Base-by-base conservation (phyloP, 1,139 yeast genomes). In the Trichomonascaceae sp. region DNA sequence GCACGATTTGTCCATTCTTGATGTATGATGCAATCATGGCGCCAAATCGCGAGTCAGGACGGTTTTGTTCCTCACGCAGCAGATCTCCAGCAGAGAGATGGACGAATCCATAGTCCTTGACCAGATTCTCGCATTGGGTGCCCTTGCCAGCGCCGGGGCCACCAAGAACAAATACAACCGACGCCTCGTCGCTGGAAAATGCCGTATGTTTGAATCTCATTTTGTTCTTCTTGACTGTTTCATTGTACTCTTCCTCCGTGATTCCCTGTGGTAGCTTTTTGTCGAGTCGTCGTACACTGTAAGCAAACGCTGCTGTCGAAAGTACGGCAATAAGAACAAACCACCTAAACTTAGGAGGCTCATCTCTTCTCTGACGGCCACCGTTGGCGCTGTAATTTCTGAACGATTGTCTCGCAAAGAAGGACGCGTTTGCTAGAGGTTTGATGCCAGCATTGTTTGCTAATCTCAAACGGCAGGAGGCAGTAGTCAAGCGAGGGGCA, bases 131-230 rank as follows among this genome's bases (percentile, higher is more conserved):
- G 62, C 96, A 84, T 59, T 89, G 98, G 2, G 98, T 89, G 38
- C 98, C 98, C 54, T 89, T 89, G 28, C 98, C 98, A 13, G 94
- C 78, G 13, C 98, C 96, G 3, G 87, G 87, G 2, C 87, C 72
- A 9, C 64, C 64, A 27, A 89, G 70, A 5, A 89, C 95, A 55
- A 82, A 89, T 18, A 89, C 69, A 5, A 89, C 94, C 22, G 81
- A 72, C 22, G 81, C 71, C 38, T 76, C 72, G 27, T 74, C 76
- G 3, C 67, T 66, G 4, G 69, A 56, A 51, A 79, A 79, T 0
- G 77, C 72, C 9, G 66, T 39, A 33, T 39, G 36, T 31, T 47
- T 44, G 38, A 45, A 45, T 36, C 40, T 35, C 31, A 39, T 28
- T 27, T 37, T 35, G 32, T 46, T 44, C 20, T 36, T 32, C 34